Evolutionary conservation across 2,329 filamentous ascomycete species (phyloP).

Genomic region (Geosmithia putterillii): DNA sequence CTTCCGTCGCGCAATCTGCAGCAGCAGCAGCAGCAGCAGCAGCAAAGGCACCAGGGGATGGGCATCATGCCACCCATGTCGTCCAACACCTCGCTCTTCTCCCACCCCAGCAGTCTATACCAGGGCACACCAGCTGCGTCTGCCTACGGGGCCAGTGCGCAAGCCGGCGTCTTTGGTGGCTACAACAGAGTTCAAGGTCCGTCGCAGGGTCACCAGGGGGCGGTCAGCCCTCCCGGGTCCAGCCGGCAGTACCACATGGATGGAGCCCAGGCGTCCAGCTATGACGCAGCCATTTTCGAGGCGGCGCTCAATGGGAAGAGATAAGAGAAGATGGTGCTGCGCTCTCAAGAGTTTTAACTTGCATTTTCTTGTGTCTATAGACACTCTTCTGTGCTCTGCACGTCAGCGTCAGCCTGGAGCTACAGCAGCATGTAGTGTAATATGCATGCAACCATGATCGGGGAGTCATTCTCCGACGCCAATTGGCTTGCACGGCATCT

Average conservation of each 20-base stretch:
- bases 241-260: constrained; percentile 17
- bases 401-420: no score
- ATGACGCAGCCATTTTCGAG: constrained; percentile 21
- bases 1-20: background rate
- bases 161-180: background rate
- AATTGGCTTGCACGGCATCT: no score
- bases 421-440: no score
- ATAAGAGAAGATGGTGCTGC: background rate
- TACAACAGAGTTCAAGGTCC: background rate
- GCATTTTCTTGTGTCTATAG: no score
- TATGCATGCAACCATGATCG: no score
- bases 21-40: background rate
- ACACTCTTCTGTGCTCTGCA: no score
- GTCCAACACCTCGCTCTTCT: constrained; percentile 25
- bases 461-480: no score
- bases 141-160: constrained; percentile 2
- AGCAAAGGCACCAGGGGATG: background rate
- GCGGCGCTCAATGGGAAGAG: constrained; percentile 15
- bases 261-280: constrained; percentile 17
- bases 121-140: constrained; percentile 26
- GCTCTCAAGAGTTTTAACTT: no score
- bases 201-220: no score
- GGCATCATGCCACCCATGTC: constrained; percentile 5
- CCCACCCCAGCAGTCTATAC: constrained; percentile 37
- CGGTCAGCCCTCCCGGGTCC: constrained; percentile 3